A percentile compares a stretch with the other conserved stretches of the same genome.
Conservation (phyloP, 2,329 filamentous ascomycete genomes). For the Plenodomus lindquistii region DNA sequence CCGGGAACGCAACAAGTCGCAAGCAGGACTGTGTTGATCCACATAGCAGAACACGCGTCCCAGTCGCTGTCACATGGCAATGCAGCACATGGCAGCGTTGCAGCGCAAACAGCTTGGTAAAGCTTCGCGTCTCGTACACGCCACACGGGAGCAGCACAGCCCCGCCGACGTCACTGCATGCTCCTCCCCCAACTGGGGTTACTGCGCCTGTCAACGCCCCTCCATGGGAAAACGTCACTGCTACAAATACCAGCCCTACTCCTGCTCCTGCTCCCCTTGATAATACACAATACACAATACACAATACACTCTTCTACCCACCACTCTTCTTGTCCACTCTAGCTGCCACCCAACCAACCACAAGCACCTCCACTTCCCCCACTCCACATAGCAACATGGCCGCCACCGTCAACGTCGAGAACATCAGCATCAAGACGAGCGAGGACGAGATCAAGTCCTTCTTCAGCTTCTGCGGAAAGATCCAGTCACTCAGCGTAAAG, state of each 20-base stretch:
- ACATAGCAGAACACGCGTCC: background rate
- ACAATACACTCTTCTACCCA: background rate
- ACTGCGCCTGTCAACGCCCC: slow-evolving; percentile 4
- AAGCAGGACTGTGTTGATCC: background rate
- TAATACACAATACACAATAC: background rate
- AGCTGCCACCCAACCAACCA: too few species aligned
- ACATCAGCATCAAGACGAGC: slow-evolving; percentile 79
- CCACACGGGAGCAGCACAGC: slow-evolving; percentile 18
- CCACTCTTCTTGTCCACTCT: background rate
- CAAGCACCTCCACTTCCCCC: too few species aligned
- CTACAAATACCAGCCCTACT: slow-evolving; percentile 14
- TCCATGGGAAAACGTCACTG: slow-evolving; percentile 11
- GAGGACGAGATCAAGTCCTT: slow-evolving; percentile 95
- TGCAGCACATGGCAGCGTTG: slow-evolving; percentile 2
- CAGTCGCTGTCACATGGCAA: slow-evolving; percentile 1
- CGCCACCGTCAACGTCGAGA: slow-evolving; percentile 82
- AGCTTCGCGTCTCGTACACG: slow-evolving; percentile 20
- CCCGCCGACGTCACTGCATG: slow-evolving; percentile 25
- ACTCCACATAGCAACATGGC: slow-evolving; percentile 46
- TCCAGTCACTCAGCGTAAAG: slow-evolving; percentile 78
- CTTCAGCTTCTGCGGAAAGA: slow-evolving; percentile 97
- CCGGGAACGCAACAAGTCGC: too few species aligned
- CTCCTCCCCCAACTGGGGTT: slow-evolving; percentile 13
- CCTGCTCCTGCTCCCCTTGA: slow-evolving; percentile 5
- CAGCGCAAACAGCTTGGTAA: slow-evolving; percentile 15